Base-by-base conservation (phyloP, 108 stramenopile species). In the Nitzschia sp. region DNA sequence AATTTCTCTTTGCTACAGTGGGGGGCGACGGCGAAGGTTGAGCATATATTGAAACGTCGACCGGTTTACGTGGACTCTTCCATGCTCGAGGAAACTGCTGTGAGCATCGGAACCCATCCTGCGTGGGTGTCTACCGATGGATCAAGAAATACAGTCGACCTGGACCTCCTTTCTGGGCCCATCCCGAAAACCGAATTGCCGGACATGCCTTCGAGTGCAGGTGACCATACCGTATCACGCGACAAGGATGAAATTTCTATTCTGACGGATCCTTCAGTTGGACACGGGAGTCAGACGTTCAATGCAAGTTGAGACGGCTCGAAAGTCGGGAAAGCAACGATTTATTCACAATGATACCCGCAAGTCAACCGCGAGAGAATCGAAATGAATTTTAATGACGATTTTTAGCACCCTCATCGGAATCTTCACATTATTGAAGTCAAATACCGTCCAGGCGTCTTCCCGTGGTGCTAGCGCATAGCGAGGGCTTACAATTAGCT, bases 1-100 rank as follows among this genome's bases (percentile, higher is more conserved):
- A 1, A 8, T 46, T 46, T 47, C 9, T 64, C 4, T 64, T 19
- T 2, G 18, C 21, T 9, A 25, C n/a, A 66, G 53, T 66, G 65
- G 65, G 65, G 65, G 9, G 65, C 65, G 18, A 34, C 29, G n/a
- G 65, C 31, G 31, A 66, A 66, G 48, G 57, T 59, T 3, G 29
- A 59, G n/a, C 25, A 59, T 34, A 23, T 59, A 59, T 13, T 27
- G 3, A 8, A 24, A 6, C 11, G 11, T 23, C 30, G 57, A 28
- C 32, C n/a, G 15, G 4, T 27, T n/a, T 59, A 28, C 57, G 3
- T 59, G 9, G 32, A 27, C 21, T 4, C 57, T 3, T 18, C 57
- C 26, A 29, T 29, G 3, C 30, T 3, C 19, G 49, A 51, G 18
- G n/a, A 51, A 51, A 19, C 49, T n/a, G 21, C 49, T 23, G 21